phyloP scores from a whole-genome alignment of 495 filamentous ascomycete genomes.

The Copromyces sp. region DNA sequence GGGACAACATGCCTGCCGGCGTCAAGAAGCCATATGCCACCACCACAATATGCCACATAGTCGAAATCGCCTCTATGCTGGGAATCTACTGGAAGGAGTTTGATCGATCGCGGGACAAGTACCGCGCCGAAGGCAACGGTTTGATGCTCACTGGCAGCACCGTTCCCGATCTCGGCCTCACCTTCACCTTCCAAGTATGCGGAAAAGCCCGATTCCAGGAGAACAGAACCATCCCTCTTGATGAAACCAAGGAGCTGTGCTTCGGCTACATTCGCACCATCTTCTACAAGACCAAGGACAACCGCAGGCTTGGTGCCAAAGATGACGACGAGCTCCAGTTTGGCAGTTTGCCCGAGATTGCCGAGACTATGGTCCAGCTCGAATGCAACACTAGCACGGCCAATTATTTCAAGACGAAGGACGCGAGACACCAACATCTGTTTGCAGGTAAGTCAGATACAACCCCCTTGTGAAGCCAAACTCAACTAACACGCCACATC shows the following conservation, averaged over 20 bases:
- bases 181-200: slow-evolving; percentile 35
- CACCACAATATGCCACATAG: slow-evolving; percentile 38
- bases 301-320: slow-evolving; percentile 22
- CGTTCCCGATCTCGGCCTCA: slow-evolving; percentile 34
- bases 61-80: slow-evolving; percentile 41
- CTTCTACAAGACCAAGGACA: slow-evolving; percentile 26
- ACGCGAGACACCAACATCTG: slow-evolving; percentile 29
- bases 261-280: slow-evolving; percentile 39
- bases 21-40: slow-evolving; percentile 42
- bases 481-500: too few relatives aligned
- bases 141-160: slow-evolving; percentile 35
- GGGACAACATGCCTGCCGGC: slow-evolving; percentile 39
- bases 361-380: slow-evolving; percentile 35
- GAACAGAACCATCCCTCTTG: slow-evolving; percentile 34
- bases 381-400: slow-evolving; percentile 34
- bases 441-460: slow-evolving; percentile 31
- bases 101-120: slow-evolving; percentile 30
- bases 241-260: slow-evolving; percentile 36
- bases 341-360: slow-evolving; percentile 29
- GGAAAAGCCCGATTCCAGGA: slow-evolving; percentile 33
- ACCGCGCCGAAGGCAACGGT: slow-evolving; percentile 43
- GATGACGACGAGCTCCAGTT: slow-evolving; percentile 26
- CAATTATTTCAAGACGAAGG: slow-evolving; percentile 25
- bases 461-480: too few relatives aligned
- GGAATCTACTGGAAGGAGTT: slow-evolving; percentile 44